Evolutionary conservation across 2,329 filamentous ascomycete genomes (phyloP), one percentile per base, ranked within the genome.

Genomic region (Calonectria pteridis): DNA sequence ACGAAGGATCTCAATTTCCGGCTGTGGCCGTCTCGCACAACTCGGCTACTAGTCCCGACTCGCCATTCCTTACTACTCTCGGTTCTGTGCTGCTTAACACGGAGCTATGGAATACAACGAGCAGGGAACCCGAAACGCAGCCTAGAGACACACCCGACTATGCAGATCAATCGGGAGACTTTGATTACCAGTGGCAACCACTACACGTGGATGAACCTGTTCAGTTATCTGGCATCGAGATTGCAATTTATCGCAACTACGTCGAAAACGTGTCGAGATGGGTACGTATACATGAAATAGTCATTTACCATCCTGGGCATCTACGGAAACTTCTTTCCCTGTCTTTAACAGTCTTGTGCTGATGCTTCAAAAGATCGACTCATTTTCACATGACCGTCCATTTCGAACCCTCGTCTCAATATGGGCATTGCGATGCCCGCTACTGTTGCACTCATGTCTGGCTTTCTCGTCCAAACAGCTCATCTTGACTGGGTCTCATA

Each of bases 1-100:
- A 29, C 1, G 59, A 63, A 43, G 35, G 35, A 63, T 63, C 59
- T 31, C 59, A 46, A 46, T 63, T 29, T 31, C 59, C 59, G 35
- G 59, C 23, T 31, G 59, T 23, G 9, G 18, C 35, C 20, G 26
- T 63, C 18, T 43, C 40, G 13, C 26, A 46, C 3, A 43, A 43
- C 26, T 63, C 59, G 28, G 40, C 59, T 20, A 23, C 35, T 2
- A 63, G 59, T 16, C 59, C 59, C 37, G 59, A 63, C 18, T 46
- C 59, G n/a, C 59, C 59, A 43, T 63, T 63, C 23, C 37, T 63
- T 29, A 46, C 59, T 18, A 63, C 59, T 63, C 33, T 63, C 3
- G 37, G 40, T 1, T 63, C 59, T n/a, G 59, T 63, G 6, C 26
- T 63, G 18, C 37, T 31, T 3, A 46, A 43, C 26, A 63, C 59